Evolutionary conservation across 192 early-diverging fungal species (phyloP).

Genomic region (Entrophospora sp.): DNA sequence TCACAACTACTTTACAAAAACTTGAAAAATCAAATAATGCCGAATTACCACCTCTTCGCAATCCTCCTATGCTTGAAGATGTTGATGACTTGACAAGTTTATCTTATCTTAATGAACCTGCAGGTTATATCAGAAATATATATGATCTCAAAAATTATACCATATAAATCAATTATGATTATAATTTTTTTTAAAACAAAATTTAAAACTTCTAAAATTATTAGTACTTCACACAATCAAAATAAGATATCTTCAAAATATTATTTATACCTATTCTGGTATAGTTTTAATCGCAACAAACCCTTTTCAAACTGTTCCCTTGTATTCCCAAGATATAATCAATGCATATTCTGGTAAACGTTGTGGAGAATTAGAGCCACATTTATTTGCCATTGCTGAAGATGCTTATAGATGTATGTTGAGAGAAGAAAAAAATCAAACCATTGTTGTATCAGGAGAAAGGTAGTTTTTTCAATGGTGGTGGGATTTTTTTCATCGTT

Average conservation of each 20-base stretch:
- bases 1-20: slow-evolving; percentile 63
- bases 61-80: slow-evolving; percentile 82
- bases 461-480: slow-evolving; percentile 43
- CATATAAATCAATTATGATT: neutral
- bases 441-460: slow-evolving; percentile 96
- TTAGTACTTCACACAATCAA: slow-evolving; percentile 86
- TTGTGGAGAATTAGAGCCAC: slow-evolving; percentile 92
- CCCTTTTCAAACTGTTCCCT: slow-evolving; percentile 76
- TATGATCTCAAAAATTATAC: neutral
- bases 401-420: slow-evolving; percentile 96
- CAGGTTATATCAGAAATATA: slow-evolving; percentile 29
- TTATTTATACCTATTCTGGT: slow-evolving; percentile 99
- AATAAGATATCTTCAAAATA: slow-evolving; percentile 81
- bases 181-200: slow-evolving; percentile 5
- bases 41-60: slow-evolving; percentile 83
- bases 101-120: slow-evolving; percentile 93
- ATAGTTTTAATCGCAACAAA: slow-evolving; percentile 98
- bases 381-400: slow-evolving; percentile 98
- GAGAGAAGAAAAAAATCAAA: slow-evolving; percentile 87
- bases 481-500: too few relatives aligned
- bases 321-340: slow-evolving; percentile 91
- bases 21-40: slow-evolving; percentile 56
- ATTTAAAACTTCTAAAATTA: neutral
- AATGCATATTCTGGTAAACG: slow-evolving; percentile 88
- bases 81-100: slow-evolving; percentile 90